Evolutionary conservation across 345 rosid species (phyloP).

Genomic region (Litchi chinensis): DNA sequence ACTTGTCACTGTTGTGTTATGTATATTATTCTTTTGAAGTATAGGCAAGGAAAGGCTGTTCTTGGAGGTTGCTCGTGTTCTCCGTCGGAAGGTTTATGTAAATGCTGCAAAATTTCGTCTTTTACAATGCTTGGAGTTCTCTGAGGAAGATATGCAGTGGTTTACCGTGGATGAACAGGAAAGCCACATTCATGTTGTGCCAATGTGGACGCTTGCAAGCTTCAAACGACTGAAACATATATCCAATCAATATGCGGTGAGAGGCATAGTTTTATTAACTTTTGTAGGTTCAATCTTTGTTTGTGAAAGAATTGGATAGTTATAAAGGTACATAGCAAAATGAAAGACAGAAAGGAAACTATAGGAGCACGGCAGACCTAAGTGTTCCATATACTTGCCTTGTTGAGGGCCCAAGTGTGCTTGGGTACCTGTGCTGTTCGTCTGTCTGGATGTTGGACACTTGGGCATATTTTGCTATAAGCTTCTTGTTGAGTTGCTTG

Average conservation of each 20-base stretch:
- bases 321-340: neutral
- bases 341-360: neutral
- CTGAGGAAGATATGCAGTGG: constrained; percentile 85
- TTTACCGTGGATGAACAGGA: constrained; percentile 79
- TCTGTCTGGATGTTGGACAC: neutral
- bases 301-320: neutral
- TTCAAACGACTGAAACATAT: constrained; percentile 85
- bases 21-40: constrained; percentile 2
- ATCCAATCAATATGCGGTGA: constrained; percentile 77
- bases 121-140: constrained; percentile 73
- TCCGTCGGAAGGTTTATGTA: constrained; percentile 69
- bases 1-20: constrained; percentile 3
- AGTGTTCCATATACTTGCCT: neutral
- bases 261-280: constrained; percentile 18
- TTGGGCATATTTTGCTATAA: neutral
- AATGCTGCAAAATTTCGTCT: constrained; percentile 68
- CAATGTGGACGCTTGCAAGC: constrained; percentile 97
- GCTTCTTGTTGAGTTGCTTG: neutral
- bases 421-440: neutral
- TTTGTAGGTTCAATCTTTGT: neutral
- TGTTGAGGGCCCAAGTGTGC: neutral
- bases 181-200: constrained; percentile 92
- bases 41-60: constrained; percentile 91
- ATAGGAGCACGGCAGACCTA: neutral
- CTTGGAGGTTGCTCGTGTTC: constrained; percentile 88